phyloP scores from a whole-genome alignment of 176 grass and related monocot species.

The Musa beccarii region DNA sequence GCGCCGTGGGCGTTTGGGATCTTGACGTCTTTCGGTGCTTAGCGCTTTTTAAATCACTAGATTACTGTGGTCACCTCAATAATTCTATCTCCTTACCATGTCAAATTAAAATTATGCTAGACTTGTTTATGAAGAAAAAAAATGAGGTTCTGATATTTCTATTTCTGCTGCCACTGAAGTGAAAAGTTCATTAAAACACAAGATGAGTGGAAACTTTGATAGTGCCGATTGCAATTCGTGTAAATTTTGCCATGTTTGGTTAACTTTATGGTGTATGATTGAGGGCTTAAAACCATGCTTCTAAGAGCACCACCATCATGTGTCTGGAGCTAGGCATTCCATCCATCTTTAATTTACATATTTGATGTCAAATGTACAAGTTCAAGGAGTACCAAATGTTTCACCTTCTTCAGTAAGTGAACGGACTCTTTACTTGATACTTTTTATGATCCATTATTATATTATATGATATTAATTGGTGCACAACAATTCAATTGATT shows the following conservation, averaged over 20 bases:
- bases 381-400: no score
- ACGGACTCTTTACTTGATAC: no score
- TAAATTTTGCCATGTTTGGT: neutral
- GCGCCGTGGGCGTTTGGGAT: no score
- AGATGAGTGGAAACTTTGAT: neutral
- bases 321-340: neutral
- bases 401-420: no score
- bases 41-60: no score
- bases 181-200: neutral
- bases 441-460: no score
- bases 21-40: rapidly evolving
- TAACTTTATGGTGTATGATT: neutral
- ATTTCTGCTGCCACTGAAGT: neutral
- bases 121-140: neutral
- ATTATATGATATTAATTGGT: no score
- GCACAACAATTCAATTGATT: no score
- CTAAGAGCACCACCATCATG: neutral
- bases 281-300: neutral
- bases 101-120: neutral
- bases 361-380: neutral
- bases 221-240: neutral
- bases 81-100: neutral
- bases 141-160: neutral
- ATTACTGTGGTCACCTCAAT: neutral
- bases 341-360: neutral